These are phyloP conservation scores for Astragalus glycyphyllos DNA, from an alignment of 306 rosid species.

Conservation along the genomic window DNA sequence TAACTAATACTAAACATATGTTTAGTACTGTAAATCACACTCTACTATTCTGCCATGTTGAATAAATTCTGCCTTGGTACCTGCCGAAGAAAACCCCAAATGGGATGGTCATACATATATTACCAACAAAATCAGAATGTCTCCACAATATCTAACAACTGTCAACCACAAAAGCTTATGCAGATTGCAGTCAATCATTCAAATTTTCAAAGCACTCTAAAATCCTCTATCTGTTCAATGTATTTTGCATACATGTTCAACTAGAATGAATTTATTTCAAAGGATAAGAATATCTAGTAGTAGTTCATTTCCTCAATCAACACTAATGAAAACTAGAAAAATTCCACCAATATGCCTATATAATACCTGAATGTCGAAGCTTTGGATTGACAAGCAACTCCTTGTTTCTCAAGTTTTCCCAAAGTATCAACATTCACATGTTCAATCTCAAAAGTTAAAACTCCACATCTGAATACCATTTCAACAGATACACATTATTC, in stretches of 20 bases:
- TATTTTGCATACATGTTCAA: slow-evolving; percentile 29
- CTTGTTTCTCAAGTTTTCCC: slow-evolving; percentile 91
- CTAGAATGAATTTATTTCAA: neutral
- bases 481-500: slow-evolving; percentile 21
- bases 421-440: slow-evolving; percentile 83
- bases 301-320: slow-evolving; percentile 2
- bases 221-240: slow-evolving; percentile 64
- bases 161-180: too few species aligned
- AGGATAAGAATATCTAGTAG: slow-evolving; percentile 14
- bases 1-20: too few species aligned
- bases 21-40: too few species aligned
- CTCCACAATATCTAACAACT: too few species aligned
- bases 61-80: too few species aligned
- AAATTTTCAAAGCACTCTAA: too few species aligned
- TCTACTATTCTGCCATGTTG: too few species aligned
- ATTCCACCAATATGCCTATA: neutral
- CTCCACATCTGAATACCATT: slow-evolving; percentile 73
- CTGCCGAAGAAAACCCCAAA: too few species aligned
- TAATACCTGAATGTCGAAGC: slow-evolving; percentile 88
- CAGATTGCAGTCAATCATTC: too few species aligned
- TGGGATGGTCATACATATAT: too few species aligned
- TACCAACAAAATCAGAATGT: too few species aligned
- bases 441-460: slow-evolving; percentile 87
- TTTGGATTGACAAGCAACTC: slow-evolving; percentile 89
- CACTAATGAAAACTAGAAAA: neutral